Evolutionary conservation across 2,329 filamentous ascomycete genomes (phyloP), one percentile per base, ranked within the genome.

Genomic region (Emergomyces pasteurianus): DNA sequence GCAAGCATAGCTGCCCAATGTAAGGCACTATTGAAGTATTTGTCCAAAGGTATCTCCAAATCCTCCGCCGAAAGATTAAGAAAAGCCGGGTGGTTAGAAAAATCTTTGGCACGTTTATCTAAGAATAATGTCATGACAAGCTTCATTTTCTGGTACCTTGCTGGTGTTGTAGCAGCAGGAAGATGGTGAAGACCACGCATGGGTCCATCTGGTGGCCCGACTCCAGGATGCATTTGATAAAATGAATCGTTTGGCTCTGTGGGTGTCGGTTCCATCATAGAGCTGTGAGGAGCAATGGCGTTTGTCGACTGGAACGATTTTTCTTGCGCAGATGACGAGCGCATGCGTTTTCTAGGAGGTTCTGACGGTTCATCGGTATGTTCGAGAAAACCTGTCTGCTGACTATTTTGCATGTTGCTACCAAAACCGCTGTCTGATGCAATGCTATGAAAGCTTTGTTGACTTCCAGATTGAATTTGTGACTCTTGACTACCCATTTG

Each of bases 1-100:
- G 91, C 91, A 54, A 99, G 80, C 4, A 94, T 96, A 5, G 94
- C 91, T 2, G 94, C 94, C 94, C 94, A 99, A 70, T 97, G 92
- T 47, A 99, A 79, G 2, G 92, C 92, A 21, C 91, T 97, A 70
- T 97, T 79, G 28, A 72, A 90, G 62, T 90, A 90, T 31, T 87
- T 83, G 70, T 99, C 94, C 61, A 99, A 90, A 1, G 94, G 92
- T 72, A 94, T 87, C 69, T 99, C 94, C 26, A 97, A 82, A 66
- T 99, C 92, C 46, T 86, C 79, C 0, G 89, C 85, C 1, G 85
- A 87, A 60, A 96, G 81, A 10, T 85, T 86, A 55, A 86, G 80
- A 46, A 99, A 83, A 46, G 89, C 87, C 12, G 91, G 88, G 68
- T 92, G 87, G 60, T 87, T 86, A 1, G 85, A 82, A 64, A 81